These are phyloP conservation scores for Aaosphaeria arxii DNA, from an alignment of 2,329 filamentous ascomycete species.

Conservation along the genomic window DNA sequence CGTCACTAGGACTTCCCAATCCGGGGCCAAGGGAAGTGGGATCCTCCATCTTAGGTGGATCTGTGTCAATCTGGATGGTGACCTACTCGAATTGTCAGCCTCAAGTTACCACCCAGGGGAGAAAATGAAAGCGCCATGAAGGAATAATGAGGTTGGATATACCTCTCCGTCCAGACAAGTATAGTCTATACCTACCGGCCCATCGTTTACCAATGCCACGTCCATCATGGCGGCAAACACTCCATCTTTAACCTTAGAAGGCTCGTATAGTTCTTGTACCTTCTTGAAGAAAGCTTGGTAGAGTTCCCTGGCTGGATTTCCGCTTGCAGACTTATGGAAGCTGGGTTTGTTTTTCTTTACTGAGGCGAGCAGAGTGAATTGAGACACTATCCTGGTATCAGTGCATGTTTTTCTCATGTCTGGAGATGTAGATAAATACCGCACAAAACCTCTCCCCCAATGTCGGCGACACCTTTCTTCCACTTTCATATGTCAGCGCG, in stretches of 20 bases:
- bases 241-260: constrained; percentile 85
- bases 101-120: background rate
- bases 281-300: constrained; percentile 82
- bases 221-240: constrained; percentile 99
- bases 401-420: too few relatives aligned
- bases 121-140: background rate
- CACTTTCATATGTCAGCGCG: constrained; percentile 55
- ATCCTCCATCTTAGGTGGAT: constrained; percentile 41
- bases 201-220: constrained; percentile 86
- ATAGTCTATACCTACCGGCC: constrained; percentile 63
- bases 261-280: constrained; percentile 67
- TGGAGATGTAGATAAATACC: constrained; percentile 51
- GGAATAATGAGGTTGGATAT: constrained; percentile 32
- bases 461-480: constrained; percentile 86
- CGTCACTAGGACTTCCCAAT: constrained; percentile 7
- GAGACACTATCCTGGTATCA: constrained; percentile 66
- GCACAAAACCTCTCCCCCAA: constrained; percentile 89
- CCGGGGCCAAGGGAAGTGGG: constrained; percentile 14
- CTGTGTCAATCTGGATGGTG: constrained; percentile 48
- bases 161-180: constrained; percentile 57
- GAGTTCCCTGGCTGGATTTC: constrained; percentile 72
- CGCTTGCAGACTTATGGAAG: constrained; percentile 83
- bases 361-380: constrained; percentile 89
- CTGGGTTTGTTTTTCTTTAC: constrained; percentile 97
- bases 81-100: constrained; percentile 32